Evolutionary conservation across 2,329 filamentous ascomycete species (phyloP).

Genomic region (Seiridium unicorne): DNA sequence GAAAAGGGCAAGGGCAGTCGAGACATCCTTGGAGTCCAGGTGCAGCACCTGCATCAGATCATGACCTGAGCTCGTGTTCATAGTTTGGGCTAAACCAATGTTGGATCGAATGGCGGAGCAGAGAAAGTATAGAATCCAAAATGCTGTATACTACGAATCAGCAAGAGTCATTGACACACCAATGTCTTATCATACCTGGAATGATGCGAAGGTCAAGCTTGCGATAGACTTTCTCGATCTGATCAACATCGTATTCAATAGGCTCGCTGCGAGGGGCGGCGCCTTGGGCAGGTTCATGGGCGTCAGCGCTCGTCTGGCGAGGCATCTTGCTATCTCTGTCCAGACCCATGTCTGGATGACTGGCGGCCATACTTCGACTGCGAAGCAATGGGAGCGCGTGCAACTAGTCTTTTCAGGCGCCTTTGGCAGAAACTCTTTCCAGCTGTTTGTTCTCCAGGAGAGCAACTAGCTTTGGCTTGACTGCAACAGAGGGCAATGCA

Average conservation of each 20-base stretch:
- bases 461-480: too few species aligned
- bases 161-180: background rate
- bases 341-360: conserved; percentile 15
- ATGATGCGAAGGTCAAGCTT: conserved; percentile 61
- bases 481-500: background rate
- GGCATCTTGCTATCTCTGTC: conserved; percentile 32
- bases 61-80: conserved; percentile 72
- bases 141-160: conserved; percentile 46
- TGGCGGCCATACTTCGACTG: conserved; percentile 46
- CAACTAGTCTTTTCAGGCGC: conserved; percentile 42
- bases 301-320: conserved; percentile 14
- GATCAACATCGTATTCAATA: conserved; percentile 43
- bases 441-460: background rate
- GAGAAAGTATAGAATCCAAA: conserved; percentile 89
- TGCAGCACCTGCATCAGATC: conserved; percentile 71
- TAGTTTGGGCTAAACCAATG: conserved; percentile 90
- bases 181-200: conserved; percentile 41
- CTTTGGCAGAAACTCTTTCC: background rate
- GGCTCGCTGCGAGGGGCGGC: conserved; percentile 4
- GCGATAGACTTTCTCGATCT: conserved; percentile 54
- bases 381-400: conserved; percentile 52
- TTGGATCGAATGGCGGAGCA: conserved; percentile 91
- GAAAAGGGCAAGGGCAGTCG: conserved; percentile 81
- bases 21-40: conserved; percentile 73
- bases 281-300: conserved; percentile 14